phyloP scores from a whole-genome alignment of 106 monocot species.

The Iris macrosiphon region DNA sequence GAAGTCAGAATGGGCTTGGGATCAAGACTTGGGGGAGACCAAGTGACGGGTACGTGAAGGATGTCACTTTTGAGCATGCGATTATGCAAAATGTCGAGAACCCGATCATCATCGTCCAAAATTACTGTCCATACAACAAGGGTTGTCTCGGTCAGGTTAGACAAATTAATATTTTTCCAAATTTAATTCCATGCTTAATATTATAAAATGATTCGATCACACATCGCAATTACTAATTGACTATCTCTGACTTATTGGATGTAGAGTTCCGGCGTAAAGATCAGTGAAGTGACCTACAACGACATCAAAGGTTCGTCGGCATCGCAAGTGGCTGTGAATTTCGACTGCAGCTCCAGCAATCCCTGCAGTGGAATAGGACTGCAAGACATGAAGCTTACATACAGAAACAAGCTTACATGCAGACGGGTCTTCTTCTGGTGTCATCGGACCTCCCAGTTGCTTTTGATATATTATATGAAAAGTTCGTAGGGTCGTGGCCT shows the following conservation, averaged over 20 bases:
- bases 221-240: no score
- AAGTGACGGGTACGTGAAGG: conserved; percentile 8
- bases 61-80: conserved; percentile 14
- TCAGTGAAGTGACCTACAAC: background rate
- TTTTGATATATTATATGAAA: no score
- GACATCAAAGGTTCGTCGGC: conserved; percentile 5
- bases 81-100: conserved; percentile 19
- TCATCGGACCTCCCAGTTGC: no score
- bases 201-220: no score
- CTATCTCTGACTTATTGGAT: no score
- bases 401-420: background rate
- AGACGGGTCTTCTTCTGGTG: no score
- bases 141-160: conserved; percentile 35
- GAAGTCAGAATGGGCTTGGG: conserved; percentile 24
- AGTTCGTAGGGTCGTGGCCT: no score
- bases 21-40: conserved; percentile 25
- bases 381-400: background rate
- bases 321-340: conserved; percentile 4
- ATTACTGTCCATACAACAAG: conserved; percentile 16
- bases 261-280: conserved; percentile 11
- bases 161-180: no score
- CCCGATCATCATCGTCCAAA: conserved; percentile 20
- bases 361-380: conserved; percentile 6
- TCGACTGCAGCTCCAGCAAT: conserved; percentile 5
- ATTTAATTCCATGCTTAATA: no score